Evolutionary conservation across 345 rosid genomes (phyloP), one percentile per base, ranked within the genome.

Genomic region (Laguncularia racemosa): DNA sequence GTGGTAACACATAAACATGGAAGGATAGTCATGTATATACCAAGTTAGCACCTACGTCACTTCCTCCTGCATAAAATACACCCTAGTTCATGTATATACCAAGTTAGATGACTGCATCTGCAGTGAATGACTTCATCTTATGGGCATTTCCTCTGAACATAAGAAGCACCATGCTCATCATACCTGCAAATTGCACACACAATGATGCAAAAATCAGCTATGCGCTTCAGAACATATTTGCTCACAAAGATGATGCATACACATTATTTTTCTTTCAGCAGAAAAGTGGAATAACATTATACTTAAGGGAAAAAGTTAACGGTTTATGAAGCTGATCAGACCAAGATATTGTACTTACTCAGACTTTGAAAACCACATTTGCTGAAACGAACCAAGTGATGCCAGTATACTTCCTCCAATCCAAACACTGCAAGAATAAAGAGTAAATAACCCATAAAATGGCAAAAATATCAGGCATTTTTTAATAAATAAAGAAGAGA

Each of bases 101-200:
- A 33, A 33, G 40, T 33, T 33, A 33, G 40, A 33, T 33, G 1
- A 33, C 40, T 33, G 40, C 40, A 3, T 33, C 40, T 33, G 40
- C 40, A 33, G 40, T 33, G 40, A 33, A 33, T 6, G 43, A 62
- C 21, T 0, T 15, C 55, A 59, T 55, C 44, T 76, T 67, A 95
- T 17, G 97, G 97, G 80, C 97, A 95, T 75, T 95, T 95, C 68
- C 99, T 78, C 70, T 95, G 99, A 53, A 90, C 73, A 54, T 90
- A 90, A 3, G 96, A 84, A 57, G 96, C 96, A 48, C 99, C 99
- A 40, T 95, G 99, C 70, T 95, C 99, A 62, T 95, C 99, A 15
- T 82, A 88, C 90, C 99, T 93, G 78, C 52, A 60, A 74, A 65
- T 56, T 48, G 56, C 53, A 63, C 9, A 38, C 17, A 33, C 14